These are phyloP conservation scores for Serendipita indica DNA, from an alignment of 768 basidiomycete genomes.

Conservation along the genomic window DNA sequence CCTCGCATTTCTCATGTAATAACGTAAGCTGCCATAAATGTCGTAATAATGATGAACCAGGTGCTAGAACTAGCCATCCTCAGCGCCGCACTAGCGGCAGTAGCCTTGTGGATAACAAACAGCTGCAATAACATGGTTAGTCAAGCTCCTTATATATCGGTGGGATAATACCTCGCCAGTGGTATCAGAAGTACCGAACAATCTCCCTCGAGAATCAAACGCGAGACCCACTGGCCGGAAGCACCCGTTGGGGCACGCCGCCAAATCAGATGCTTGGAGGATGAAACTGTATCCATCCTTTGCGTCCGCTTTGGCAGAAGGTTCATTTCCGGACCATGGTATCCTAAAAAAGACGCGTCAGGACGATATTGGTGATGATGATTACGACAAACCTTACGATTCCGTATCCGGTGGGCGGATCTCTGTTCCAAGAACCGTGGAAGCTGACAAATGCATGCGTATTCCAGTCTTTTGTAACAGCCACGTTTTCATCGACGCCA, in stretches of 20 bases:
- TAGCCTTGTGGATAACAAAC: too few species aligned
- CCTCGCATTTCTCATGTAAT: too few species aligned
- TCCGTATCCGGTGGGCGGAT: constrained; percentile 9
- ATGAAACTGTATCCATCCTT: constrained; percentile 9
- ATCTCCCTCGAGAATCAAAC: constrained; percentile 5
- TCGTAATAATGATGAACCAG: too few species aligned
- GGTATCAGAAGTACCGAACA: neutral
- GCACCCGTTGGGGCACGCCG: constrained; percentile 5
- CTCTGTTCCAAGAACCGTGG: constrained; percentile 11
- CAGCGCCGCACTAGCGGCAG: too few species aligned
- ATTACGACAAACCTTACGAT: constrained; percentile 1
- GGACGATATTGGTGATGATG: neutral
- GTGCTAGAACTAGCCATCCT: too few species aligned
- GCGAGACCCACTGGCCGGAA: constrained; percentile 10
- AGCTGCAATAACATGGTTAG: too few species aligned
- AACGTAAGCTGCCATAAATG: too few species aligned
- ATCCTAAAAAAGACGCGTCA: neutral
- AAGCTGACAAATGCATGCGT: neutral
- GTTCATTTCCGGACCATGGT: neutral
- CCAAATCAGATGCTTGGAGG: constrained; percentile 1
- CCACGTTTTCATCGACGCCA: neutral
- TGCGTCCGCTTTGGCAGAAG: neutral
- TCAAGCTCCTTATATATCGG: too few species aligned
- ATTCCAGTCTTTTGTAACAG: neutral
- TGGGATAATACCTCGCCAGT: neutral